Evolutionary conservation across 345 rosid species (phyloP), one percentile per base, ranked within the genome.

Genomic region (Fremontodendron californicum): DNA sequence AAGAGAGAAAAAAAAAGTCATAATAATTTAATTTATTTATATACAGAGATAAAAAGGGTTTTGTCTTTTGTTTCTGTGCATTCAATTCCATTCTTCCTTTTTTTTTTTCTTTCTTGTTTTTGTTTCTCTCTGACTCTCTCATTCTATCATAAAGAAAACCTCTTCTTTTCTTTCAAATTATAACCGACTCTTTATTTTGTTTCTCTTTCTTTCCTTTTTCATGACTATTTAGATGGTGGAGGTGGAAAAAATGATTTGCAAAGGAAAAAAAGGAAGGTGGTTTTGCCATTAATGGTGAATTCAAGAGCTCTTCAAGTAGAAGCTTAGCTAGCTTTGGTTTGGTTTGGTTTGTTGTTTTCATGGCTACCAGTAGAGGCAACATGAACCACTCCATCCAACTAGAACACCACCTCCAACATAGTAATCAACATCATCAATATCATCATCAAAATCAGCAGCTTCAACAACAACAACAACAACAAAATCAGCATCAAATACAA

Each of bases 281-380:
- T 82, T 82, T 83, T 83, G 80, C 76, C 83, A 77, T 77, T 84
- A 84, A 86, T 83, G 90, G 79, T 79, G 64, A 71, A 76, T 76
- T 80, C 81, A 74, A 76, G 73, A 71, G 81, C 51, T 77, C 27
- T 55, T n/a, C 72, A 74, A 80, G 78, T 57, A 45, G 71, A 23
- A 71, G 61, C 40, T 45, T 71, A 71, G 45, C 43, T 71, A 70
- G 25, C 16, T 51, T 71, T 37, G 27, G 43, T 15, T 18, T 37
- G 75, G 65, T 73, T 65, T 70, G 78, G 55, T 64, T 67, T 75
- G 27, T 29, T 48, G 4, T 80, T 75, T 74, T 78, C 82, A 89
- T 87, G 94, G 90, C 85, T 62, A 75, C 83, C 46, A 80, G 80
- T 76, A 81, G 85, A 79, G 80, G 77, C 78, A 77, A 45, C 82